These are phyloP conservation scores for Fusarium sp. DNA, from an alignment of 2,329 filamentous ascomycete genomes.

Conservation along the genomic window DNA sequence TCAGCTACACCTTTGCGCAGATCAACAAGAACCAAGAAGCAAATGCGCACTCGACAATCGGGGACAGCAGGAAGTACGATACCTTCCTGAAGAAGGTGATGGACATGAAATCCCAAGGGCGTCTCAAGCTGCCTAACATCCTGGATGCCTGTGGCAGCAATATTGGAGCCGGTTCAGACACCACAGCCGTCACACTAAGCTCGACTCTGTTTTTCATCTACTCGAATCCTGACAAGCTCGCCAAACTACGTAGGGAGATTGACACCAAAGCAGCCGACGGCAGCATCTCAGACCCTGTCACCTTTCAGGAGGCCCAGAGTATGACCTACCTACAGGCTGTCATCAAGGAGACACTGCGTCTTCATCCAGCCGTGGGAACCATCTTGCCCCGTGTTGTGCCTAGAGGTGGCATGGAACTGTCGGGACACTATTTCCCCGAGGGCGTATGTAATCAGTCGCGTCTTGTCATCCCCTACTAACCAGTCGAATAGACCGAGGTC, in stretches of 20 bases:
- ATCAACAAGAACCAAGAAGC: background rate
- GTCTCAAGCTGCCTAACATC: background rate
- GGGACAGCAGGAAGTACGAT: constrained; percentile 5
- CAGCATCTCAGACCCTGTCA: constrained; percentile 5
- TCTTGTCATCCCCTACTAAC: background rate
- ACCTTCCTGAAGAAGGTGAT: constrained; percentile 10
- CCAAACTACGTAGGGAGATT: background rate
- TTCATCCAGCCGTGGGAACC: constrained; percentile 7
- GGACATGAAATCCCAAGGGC: constrained; percentile 4
- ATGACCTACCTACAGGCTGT: constrained; percentile 3
- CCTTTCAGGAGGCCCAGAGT: constrained; percentile 5
- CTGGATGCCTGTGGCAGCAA: constrained; percentile 2
- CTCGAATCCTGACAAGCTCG: constrained; percentile 1
- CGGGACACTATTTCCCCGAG: constrained; percentile 1
- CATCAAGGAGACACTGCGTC: background rate
- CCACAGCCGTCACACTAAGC: constrained; percentile 7
- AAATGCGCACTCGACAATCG: background rate
- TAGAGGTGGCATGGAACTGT: constrained; percentile 1
- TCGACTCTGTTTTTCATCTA: constrained; percentile 5
- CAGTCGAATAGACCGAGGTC: background rate
- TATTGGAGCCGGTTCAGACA: constrained; percentile 7
- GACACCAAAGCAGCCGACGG: background rate
- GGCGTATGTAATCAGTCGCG: background rate
- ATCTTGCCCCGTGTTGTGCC: constrained; percentile 10
- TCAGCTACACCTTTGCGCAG: constrained; percentile 1